These are phyloP conservation scores for Nothophytophthora sp. DNA, from an alignment of 352 stramenopile species.

Conservation along the genomic window DNA sequence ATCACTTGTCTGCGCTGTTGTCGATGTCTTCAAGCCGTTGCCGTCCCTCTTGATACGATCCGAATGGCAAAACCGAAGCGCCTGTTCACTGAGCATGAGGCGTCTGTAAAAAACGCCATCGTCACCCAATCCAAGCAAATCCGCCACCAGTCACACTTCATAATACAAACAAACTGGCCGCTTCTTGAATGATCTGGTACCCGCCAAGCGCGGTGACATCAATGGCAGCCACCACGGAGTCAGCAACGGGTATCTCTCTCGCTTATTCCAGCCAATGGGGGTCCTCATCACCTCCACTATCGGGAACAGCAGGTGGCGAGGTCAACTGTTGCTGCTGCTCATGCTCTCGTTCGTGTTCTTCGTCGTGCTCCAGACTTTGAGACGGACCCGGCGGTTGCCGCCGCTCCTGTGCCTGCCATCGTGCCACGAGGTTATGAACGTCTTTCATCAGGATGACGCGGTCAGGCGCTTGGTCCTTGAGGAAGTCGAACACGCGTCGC, in stretches of 20 bases:
- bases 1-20: too few species aligned
- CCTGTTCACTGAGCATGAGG: slow-evolving; percentile 1
- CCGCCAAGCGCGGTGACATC: too few species aligned
- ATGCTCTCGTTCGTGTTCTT: slow-evolving; percentile 2
- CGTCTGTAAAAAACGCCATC: slow-evolving; percentile 21
- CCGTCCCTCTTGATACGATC: too few species aligned
- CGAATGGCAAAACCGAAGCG: slow-evolving; percentile 14
- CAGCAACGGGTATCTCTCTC: too few species aligned
- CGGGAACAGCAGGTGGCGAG: slow-evolving; percentile 2
- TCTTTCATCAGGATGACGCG: slow-evolving; percentile 78
- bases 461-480: slow-evolving; percentile 60
- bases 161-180: too few species aligned
- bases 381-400: slow-evolving; percentile 3
- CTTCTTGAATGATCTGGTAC: too few species aligned
- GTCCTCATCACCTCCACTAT: slow-evolving; percentile 14
- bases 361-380: background rate
- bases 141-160: slow-evolving; percentile 3
- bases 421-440: slow-evolving; percentile 76
- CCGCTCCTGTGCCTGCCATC: slow-evolving; percentile 56
- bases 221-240: too few species aligned
- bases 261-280: slow-evolving; percentile 2
- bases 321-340: slow-evolving; percentile 4
- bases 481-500: slow-evolving; percentile 71
- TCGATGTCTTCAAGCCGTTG: background rate
- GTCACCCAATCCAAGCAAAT: slow-evolving; percentile 6